These are phyloP conservation scores for Fragaria nilgerrensis DNA, from an alignment of 306 rosid genomes.

Conservation along the genomic window DNA sequence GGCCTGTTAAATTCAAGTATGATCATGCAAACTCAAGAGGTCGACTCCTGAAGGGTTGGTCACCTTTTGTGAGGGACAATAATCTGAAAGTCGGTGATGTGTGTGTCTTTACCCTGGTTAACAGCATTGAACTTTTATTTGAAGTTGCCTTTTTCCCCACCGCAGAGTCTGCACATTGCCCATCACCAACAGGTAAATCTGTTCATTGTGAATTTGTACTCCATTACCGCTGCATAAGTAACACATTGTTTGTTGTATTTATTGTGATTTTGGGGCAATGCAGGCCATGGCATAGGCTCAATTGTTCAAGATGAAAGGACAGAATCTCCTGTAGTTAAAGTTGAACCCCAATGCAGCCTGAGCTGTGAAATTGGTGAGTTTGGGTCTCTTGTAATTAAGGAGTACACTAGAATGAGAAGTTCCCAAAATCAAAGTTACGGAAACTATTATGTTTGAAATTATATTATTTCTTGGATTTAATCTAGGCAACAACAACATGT, in stretches of 20 bases:
- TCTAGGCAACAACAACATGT: neutral
- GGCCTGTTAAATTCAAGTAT: slow-evolving; percentile 2
- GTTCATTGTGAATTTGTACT: neutral
- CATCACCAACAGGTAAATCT: neutral
- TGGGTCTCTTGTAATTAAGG: neutral
- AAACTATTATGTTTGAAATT: neutral
- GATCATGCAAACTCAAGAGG: neutral
- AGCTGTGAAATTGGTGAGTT: neutral
- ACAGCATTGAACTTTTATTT: neutral
- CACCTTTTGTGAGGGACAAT: neutral
- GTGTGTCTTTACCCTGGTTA: slow-evolving; percentile 5
- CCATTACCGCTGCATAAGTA: neutral
- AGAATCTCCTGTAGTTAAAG: neutral
- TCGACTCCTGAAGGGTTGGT: neutral
- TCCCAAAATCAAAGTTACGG: neutral
- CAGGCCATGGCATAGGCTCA: neutral
- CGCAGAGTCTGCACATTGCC: neutral
- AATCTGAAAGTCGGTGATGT: slow-evolving; percentile 7
- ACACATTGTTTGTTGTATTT: neutral
- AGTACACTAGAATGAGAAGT: neutral
- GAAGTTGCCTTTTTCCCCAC: neutral
- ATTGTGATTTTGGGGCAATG: neutral
- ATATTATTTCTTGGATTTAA: neutral
- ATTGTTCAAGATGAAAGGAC: no score
- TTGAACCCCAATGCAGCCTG: neutral